These are phyloP conservation scores for Aquilaria sinensis DNA, from an alignment of 345 rosid genomes.

Conservation along the genomic window DNA sequence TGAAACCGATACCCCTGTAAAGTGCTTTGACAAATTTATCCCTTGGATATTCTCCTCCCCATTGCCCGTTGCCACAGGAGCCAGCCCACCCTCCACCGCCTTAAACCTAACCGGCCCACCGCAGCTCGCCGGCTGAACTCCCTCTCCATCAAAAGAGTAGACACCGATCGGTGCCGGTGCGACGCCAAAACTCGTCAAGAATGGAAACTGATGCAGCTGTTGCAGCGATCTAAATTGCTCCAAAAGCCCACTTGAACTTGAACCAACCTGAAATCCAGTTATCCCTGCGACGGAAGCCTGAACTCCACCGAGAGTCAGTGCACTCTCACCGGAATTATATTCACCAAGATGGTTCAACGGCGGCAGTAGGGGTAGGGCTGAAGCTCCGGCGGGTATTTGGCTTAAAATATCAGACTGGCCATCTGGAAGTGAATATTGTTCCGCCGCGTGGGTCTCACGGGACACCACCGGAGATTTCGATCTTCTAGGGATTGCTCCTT, in stretches of 20 bases:
- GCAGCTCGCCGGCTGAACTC: slow-evolving; percentile 15
- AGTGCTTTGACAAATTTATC: slow-evolving; percentile 39
- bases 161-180: slow-evolving; percentile 20
- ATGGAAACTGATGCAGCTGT: slow-evolving; percentile 40
- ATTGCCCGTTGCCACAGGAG: slow-evolving; percentile 22
- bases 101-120: slow-evolving; percentile 21
- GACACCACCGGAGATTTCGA: slow-evolving; percentile 37
- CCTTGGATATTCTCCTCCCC: slow-evolving; percentile 33
- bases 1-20: slow-evolving; percentile 21
- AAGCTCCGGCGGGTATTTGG: slow-evolving; percentile 18
- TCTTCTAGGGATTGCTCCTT: slow-evolving; percentile 33
- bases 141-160: slow-evolving; percentile 28
- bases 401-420: slow-evolving; percentile 23
- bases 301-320: slow-evolving; percentile 27
- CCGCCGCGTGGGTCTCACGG: slow-evolving; percentile 12
- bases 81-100: slow-evolving; percentile 22
- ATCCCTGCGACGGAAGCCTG: slow-evolving; percentile 11
- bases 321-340: slow-evolving; percentile 23
- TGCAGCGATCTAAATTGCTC: slow-evolving; percentile 40
- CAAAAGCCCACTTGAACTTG: slow-evolving; percentile 25
- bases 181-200: slow-evolving; percentile 14
- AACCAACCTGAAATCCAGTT: slow-evolving; percentile 17
- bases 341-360: slow-evolving; percentile 32
- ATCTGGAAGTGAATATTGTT: slow-evolving; percentile 19
- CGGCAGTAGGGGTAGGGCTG: slow-evolving; percentile 34